Base-by-base conservation (phyloP, 257 asterid species). In the Euphrasia confusa region DNA sequence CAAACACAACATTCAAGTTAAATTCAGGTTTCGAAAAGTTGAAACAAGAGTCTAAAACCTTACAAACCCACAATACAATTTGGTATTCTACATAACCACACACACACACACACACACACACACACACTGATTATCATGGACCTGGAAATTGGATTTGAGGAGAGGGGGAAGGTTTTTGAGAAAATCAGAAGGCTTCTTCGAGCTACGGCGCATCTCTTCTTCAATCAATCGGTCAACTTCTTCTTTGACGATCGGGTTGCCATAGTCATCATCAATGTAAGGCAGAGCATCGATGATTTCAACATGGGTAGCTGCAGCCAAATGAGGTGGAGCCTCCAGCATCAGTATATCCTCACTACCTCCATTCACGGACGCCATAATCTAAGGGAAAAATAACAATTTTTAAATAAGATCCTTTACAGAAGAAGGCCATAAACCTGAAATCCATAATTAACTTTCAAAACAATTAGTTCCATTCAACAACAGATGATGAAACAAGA, bases 261-360 rank as follows among this genome's bases (percentile, higher is more conserved):
- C 94, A 74, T 89, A 93, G 79, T 93, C 99, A 69, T 79, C 95
- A 57, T 93, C 97, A 64, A 93, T 87, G 81, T 93, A 93, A 44
- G 99, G 99, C 42, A 93, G 80, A 7, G 99, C 96, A 40, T 93
- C 99, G 15, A 93, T 93, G 24, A 89, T 69, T 61, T 74, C 84
- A 4, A 82, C 80, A 30, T 77, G 69, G 60, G 81, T 78, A 2
- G 81, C 71, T n/a, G 81, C 74, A 17, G 66, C 79, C 67, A 59
- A 62, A 45, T 73, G 77, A 32, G 92, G 90, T 47, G 97, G 88
- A 26, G 97, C 99, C 73, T 89, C 99, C 65, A 93, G 92, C 96
- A 89, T 85, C 57, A 89, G 80, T 56, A 85, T 42, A 65, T 84
- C 90, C 21, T 81, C 75, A 54, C 65, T 69, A 40, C 70, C 74